A percentile compares a stretch with the other conserved stretches of the same genome.
Conservation (phyloP, 371 early-diverging fungal genomes). For the Coemansia sp. region DNA sequence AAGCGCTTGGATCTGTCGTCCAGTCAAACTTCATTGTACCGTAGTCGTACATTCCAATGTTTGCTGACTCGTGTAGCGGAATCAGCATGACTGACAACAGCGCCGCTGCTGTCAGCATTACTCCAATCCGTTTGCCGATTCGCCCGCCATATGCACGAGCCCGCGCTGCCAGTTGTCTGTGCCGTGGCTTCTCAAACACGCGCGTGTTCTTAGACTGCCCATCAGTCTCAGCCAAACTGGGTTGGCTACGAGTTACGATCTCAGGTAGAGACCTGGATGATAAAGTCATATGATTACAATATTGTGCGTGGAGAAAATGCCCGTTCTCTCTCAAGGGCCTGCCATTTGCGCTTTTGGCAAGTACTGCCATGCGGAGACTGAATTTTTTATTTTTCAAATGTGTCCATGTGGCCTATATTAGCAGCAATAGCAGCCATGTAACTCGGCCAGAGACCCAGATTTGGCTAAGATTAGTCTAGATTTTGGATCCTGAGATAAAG, state of each 20-base stretch:
- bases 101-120: not conserved
- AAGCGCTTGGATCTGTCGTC: slow-evolving; percentile 57
- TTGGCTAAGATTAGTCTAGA: slow-evolving; percentile 51
- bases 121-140: slow-evolving; percentile 9
- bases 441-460: not conserved
- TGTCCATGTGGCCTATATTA: not conserved
- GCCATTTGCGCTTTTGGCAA: not conserved
- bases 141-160: not conserved
- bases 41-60: slow-evolving; percentile 10
- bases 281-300: not conserved
- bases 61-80: slow-evolving; percentile 11
- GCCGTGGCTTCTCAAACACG: not conserved
- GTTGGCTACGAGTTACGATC: not conserved
- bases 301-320: not conserved
- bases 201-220: not conserved
- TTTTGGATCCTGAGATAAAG: slow-evolving; percentile 83
- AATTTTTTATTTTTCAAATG: not conserved
- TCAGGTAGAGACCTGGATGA: not conserved
- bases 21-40: slow-evolving; percentile 56
- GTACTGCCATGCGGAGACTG: not conserved
- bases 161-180: not conserved
- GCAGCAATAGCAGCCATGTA: not conserved
- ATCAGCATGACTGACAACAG: slow-evolving; percentile 16
- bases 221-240: not conserved
- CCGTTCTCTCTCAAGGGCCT: not conserved